These are phyloP conservation scores for Staphylotrichum longicolle DNA, from an alignment of 495 filamentous ascomycete species.

Conservation along the genomic window DNA sequence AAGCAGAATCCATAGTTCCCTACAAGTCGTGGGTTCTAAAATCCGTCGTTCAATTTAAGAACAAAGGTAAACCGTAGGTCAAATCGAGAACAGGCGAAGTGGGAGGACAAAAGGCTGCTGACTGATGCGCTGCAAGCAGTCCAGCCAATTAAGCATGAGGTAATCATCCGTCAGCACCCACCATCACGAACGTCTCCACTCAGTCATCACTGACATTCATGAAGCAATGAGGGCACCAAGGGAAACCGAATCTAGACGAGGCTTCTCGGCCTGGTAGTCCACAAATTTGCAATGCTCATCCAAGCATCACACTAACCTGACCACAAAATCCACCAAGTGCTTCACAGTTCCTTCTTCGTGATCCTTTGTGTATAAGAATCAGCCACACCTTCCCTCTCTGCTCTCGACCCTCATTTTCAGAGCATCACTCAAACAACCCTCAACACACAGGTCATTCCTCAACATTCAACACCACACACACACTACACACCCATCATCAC, in stretches of 20 bases:
- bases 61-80: too few relatives aligned
- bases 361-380: constrained; percentile 9
- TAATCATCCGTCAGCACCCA: constrained; percentile 24
- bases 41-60: too few relatives aligned
- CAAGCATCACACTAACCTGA: constrained; percentile 1
- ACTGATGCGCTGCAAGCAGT: not conserved
- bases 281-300: constrained; percentile 15
- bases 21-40: too few relatives aligned
- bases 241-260: not conserved
- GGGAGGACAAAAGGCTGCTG: not conserved
- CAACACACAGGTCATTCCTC: too few relatives aligned
- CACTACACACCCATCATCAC: constrained; percentile 18
- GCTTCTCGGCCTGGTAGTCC: not conserved
- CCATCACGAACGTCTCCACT: constrained; percentile 7
- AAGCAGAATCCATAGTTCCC: too few relatives aligned
- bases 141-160: constrained; percentile 11
- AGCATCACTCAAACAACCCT: not conserved
- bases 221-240: not conserved
- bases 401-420: not conserved
- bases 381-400: not conserved
- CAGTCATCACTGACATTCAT: not conserved
- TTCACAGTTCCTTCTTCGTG: not conserved
- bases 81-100: too few relatives aligned
- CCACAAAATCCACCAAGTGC: too few relatives aligned
- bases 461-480: not conserved